Percentiles rank a stretch among this genome's conserved stretches.
phyloP scores from a whole-genome alignment of 306 rosid genomes.

The Trichosanthes cucumerina region DNA sequence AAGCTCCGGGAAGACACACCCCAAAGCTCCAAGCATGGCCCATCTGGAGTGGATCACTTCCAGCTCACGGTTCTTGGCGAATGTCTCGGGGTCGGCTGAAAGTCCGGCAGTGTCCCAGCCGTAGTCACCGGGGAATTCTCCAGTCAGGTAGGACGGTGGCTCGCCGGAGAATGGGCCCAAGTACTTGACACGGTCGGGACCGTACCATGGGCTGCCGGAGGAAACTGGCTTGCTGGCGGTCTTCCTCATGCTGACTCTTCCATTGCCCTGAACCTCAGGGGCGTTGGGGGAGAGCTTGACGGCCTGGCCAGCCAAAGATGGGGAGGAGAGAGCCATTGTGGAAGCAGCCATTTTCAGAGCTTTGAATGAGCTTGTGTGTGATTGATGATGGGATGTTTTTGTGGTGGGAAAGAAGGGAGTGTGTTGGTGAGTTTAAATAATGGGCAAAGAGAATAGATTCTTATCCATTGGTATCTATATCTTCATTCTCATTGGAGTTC shows the following conservation, averaged over 20 bases:
- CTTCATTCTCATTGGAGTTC: constrained; percentile 24
- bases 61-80: constrained; percentile 24
- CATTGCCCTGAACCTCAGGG: constrained; percentile 12
- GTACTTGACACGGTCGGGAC: constrained; percentile 56
- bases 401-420: background rate
- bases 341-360: constrained; percentile 33
- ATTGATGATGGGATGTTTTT: background rate
- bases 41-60: constrained; percentile 34
- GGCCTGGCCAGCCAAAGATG: constrained; percentile 41
- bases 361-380: background rate
- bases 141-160: constrained; percentile 42
- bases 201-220: constrained; percentile 61
- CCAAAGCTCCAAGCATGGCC: constrained; percentile 64
- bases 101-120: constrained; percentile 71
- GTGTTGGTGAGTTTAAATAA: background rate
- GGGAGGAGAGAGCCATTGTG: constrained; percentile 53
- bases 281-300: constrained; percentile 26
- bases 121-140: constrained; percentile 56
- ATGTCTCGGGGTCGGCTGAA: constrained; percentile 57
- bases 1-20: constrained; percentile 54
- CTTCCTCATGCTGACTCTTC: constrained; percentile 42
- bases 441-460: background rate
- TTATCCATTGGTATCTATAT: constrained; percentile 25
- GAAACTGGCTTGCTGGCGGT: background rate
- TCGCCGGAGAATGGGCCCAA: constrained; percentile 63